Evolutionary conservation across 441 rosid genomes (phyloP), one percentile per base, ranked within the genome.

Genomic region (Pelargonium fulgidum): DNA sequence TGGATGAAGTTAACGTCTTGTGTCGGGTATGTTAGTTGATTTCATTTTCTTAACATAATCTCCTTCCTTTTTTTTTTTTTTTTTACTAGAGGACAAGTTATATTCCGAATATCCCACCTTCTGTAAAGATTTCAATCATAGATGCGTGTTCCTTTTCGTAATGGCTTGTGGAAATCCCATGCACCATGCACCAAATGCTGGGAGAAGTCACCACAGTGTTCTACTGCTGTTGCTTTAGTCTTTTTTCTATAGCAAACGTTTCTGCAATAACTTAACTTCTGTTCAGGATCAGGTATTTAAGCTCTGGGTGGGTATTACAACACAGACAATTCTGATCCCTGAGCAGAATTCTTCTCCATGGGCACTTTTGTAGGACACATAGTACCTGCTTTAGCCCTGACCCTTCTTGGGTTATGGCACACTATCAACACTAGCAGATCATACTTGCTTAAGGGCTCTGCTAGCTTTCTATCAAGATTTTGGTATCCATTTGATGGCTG

Each of bases 401-500:
- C 86, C 62, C 65, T 88, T 54, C 95, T 92, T 64, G 95, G 98
- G 62, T 68, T 92, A 73, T 88, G 97, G 96, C 96, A 92, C 83
- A 79, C 81, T 74, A 67, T 83, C 61, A 87, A 88, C 78, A 87
- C 82, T 17, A 80, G 85, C 69, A 80, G 81, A 79, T 78, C 84
- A 71, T 89, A 83, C 68, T 86, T 88, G 75, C 81, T 76, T 44
- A 81, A 78, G 73, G 89, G 89, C 73, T 81, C 84, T 39, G 59
- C 72, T 24, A 71, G 63, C 16, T 88, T 88, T 74, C 72, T 69
- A 20, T 76, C 77, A 26, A 81, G 77, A 67, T 88, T 85, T 48
- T 88, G 86, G 88, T 74, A 80, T 71, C 88, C 91, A 29, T 72
- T 83, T 71, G 68, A 68, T 33, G 77, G 85, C 70, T 76, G 73